Percentiles rank a stretch among this genome's conserved stretches.
phyloP scores from a whole-genome alignment of 2,329 filamentous ascomycete species.

The Akanthomyces muscarius region DNA sequence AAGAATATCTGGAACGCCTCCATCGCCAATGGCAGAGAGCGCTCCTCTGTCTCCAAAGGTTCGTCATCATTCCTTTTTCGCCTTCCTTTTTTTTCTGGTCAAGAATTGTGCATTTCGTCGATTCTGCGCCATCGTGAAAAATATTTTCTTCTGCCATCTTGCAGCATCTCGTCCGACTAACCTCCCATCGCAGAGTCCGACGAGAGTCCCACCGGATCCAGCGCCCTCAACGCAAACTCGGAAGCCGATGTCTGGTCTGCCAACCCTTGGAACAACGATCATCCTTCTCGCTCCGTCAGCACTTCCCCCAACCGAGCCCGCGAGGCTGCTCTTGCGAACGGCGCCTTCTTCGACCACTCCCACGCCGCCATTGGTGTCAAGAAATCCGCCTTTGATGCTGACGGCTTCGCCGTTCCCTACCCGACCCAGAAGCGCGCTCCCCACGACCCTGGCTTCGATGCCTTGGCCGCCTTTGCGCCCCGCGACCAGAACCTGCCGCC shows the following conservation, averaged over 20 bases:
- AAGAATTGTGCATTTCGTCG: neutral
- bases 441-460: conserved; percentile 39
- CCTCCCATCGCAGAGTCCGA: conserved; percentile 26
- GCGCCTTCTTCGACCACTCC: conserved; percentile 43
- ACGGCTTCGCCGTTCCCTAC: conserved; percentile 26
- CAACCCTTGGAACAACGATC: conserved; percentile 57
- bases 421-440: conserved; percentile 30
- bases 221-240: conserved; percentile 64
- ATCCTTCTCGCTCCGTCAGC: conserved; percentile 40
- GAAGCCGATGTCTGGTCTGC: conserved; percentile 62
- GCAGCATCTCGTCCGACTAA: neutral
- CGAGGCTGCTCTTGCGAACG: conserved; percentile 42
- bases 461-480: conserved; percentile 28
- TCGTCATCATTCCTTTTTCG: conserved; percentile 22
- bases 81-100: neutral
- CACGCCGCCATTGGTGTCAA: conserved; percentile 43
- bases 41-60: conserved; percentile 45
- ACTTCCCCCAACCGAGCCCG: conserved; percentile 57
- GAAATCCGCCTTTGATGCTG: conserved; percentile 26
- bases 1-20: conserved; percentile 39
- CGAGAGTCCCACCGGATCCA: conserved; percentile 58
- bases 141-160: neutral
- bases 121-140: neutral
- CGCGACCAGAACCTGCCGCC: conserved; percentile 53
- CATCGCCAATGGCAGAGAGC: conserved; percentile 38